These are phyloP conservation scores for Hymenoscyphus fraxineus DNA, from an alignment of 2,329 filamentous ascomycete species.

Conservation along the genomic window DNA sequence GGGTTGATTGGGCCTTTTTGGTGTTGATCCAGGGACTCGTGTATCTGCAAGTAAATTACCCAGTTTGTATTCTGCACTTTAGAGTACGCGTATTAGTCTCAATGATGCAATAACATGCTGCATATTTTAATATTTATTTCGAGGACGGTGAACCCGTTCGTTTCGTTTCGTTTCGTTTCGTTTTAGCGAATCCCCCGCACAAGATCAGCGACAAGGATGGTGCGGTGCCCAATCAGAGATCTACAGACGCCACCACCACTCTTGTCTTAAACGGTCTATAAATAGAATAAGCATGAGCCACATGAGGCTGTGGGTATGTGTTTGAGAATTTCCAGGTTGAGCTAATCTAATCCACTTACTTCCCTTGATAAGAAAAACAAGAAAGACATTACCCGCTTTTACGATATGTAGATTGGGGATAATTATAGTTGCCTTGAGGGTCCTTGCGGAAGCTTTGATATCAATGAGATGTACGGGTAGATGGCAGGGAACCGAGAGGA, in stretches of 20 bases:
- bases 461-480: too few relatives aligned
- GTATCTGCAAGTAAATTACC: not conserved
- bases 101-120: not conserved
- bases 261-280: not conserved
- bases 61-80: too few relatives aligned
- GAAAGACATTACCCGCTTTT: not conserved
- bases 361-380: not conserved
- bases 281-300: slow-evolving; percentile 1
- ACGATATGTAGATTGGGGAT: not conserved
- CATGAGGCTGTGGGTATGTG: not conserved
- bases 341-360: too few relatives aligned
- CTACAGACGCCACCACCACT: not conserved
- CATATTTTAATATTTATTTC: not conserved
- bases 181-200: not conserved
- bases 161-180: not conserved
- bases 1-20: not conserved
- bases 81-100: not conserved
- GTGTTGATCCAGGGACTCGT: not conserved
- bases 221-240: too few relatives aligned
- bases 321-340: not conserved
- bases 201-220: not conserved
- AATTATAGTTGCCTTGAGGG: not conserved
- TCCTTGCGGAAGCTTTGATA: not conserved
- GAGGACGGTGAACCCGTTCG: not conserved
- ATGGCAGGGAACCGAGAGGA: too few relatives aligned